phyloP scores from a whole-genome alignment of 768 basidiomycete species.

The Russula olivacea region DNA sequence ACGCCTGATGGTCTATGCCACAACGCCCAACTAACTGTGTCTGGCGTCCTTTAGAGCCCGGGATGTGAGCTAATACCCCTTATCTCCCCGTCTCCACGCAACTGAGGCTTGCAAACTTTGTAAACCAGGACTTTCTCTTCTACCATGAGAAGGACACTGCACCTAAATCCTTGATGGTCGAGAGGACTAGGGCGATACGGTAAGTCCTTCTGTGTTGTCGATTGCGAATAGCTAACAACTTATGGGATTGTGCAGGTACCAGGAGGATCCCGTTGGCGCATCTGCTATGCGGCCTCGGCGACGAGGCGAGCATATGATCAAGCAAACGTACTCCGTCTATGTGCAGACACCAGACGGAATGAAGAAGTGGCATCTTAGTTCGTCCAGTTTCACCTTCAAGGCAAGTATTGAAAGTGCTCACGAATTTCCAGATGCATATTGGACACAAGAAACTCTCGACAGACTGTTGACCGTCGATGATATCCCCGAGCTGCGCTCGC shows the following conservation, averaged over 20 bases:
- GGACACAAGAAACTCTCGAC: slow-evolving; percentile 56
- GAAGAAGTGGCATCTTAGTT: slow-evolving; percentile 39
- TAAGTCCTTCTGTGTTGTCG: slow-evolving; percentile 6
- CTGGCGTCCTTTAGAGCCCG: slow-evolving; percentile 6
- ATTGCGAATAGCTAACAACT: background rate
- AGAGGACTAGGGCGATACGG: slow-evolving; percentile 28
- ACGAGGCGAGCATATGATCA: slow-evolving; percentile 30
- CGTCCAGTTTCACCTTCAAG: slow-evolving; percentile 12
- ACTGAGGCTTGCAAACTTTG: background rate
- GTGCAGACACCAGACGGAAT: slow-evolving; percentile 30
- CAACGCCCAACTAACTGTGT: slow-evolving; percentile 1
- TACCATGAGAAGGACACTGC: slow-evolving; percentile 37
- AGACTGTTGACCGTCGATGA: slow-evolving; percentile 56
- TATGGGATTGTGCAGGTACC: slow-evolving; percentile 22
- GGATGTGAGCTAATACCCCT: slow-evolving; percentile 15
- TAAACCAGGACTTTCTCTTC: slow-evolving; percentile 35
- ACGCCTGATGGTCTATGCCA: background rate
- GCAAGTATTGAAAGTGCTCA: background rate
- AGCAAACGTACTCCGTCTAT: slow-evolving; percentile 39
- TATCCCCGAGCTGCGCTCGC: slow-evolving; percentile 44
- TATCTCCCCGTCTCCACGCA: slow-evolving; percentile 1
- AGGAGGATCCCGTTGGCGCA: slow-evolving; percentile 25
- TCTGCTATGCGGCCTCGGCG: slow-evolving; percentile 22
- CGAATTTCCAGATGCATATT: slow-evolving; percentile 60
- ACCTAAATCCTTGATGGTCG: slow-evolving; percentile 27